Evolutionary conservation across 2,329 filamentous ascomycete genomes (phyloP).

Genomic region (Aspergillus chevalieri): DNA sequence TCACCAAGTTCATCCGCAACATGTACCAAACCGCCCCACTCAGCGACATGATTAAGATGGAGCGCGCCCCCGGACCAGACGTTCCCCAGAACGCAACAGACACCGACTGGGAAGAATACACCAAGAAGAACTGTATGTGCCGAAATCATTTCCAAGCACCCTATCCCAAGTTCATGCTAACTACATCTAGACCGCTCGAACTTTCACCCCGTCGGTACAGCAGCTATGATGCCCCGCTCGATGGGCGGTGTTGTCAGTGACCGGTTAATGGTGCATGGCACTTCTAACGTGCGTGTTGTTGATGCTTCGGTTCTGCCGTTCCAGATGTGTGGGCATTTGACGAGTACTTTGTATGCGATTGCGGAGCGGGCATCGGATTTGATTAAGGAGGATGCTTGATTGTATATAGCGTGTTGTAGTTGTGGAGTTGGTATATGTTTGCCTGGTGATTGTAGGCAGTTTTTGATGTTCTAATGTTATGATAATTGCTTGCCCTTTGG

Average conservation of each 20-base stretch:
- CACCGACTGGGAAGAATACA: constrained; percentile 19
- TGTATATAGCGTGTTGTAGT: neutral
- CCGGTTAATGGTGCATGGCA: constrained; percentile 25
- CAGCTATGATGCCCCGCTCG: constrained; percentile 25
- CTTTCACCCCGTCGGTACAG: constrained; percentile 24
- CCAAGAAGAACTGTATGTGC: constrained; percentile 20
- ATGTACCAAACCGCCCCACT: constrained; percentile 15
- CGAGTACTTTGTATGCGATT: constrained; percentile 22
- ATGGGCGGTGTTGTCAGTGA: constrained; percentile 27
- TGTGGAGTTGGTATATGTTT: neutral
- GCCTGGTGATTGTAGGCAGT: no score
- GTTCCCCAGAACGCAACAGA: constrained; percentile 16
- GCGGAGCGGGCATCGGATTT: constrained; percentile 26
- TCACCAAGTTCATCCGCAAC: constrained; percentile 36
- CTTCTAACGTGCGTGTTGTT: constrained; percentile 24
- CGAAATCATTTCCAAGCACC: neutral
- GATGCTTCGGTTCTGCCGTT: constrained; percentile 26
- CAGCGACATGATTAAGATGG: constrained; percentile 15
- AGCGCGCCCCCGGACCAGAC: constrained; percentile 17
- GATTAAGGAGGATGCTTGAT: constrained; percentile 14
- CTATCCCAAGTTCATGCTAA: neutral
- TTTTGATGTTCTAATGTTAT: no score
- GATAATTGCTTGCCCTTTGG: no score
- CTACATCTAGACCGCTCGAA: constrained; percentile 16
- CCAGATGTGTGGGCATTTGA: constrained; percentile 21